Evolutionary conservation across 192 early-diverging fungal genomes (phyloP).

Genomic region (Chytriomyces sp.): DNA sequence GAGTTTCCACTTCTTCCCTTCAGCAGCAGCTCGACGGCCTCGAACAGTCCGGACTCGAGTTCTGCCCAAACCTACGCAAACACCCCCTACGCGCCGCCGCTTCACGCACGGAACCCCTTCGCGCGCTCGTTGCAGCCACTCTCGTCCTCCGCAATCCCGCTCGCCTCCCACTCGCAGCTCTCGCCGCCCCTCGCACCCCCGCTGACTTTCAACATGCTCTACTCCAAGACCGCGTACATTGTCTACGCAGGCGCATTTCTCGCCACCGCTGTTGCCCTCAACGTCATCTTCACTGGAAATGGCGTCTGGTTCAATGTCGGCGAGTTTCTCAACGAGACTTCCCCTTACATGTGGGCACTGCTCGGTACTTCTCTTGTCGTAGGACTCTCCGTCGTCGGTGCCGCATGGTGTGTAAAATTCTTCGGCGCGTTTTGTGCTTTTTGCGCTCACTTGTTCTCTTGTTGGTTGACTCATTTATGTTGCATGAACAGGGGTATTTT

Average conservation of each 20-base stretch:
- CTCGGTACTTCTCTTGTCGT: constrained; percentile 84
- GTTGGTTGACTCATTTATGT: background rate
- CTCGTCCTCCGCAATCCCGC: background rate
- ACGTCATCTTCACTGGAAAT: constrained; percentile 84
- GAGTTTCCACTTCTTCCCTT: background rate
- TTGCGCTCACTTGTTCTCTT: background rate
- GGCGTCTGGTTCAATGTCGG: constrained; percentile 90
- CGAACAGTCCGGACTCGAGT: background rate
- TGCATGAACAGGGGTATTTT: constrained; percentile 83
- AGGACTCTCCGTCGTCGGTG: constrained; percentile 87
- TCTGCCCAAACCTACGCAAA: background rate
- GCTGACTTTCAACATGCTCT: constrained; percentile 20
- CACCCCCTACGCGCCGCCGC: background rate
- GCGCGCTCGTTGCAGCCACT: constrained; percentile 1
- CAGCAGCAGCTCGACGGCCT: background rate
- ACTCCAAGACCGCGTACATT: constrained; percentile 45
- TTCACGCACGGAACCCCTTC: constrained; percentile 1
- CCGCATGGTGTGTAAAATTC: constrained; percentile 76
- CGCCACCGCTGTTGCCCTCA: constrained; percentile 66
- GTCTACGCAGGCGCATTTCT: constrained; percentile 31
- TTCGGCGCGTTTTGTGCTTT: constrained; percentile 1
- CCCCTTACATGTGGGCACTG: constrained; percentile 88
- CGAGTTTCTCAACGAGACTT: constrained; percentile 70
- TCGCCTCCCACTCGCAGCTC: background rate
- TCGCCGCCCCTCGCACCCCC: background rate